phyloP scores from a whole-genome alignment of 169 alveolate species.

The Sarcocystis neurona region DNA sequence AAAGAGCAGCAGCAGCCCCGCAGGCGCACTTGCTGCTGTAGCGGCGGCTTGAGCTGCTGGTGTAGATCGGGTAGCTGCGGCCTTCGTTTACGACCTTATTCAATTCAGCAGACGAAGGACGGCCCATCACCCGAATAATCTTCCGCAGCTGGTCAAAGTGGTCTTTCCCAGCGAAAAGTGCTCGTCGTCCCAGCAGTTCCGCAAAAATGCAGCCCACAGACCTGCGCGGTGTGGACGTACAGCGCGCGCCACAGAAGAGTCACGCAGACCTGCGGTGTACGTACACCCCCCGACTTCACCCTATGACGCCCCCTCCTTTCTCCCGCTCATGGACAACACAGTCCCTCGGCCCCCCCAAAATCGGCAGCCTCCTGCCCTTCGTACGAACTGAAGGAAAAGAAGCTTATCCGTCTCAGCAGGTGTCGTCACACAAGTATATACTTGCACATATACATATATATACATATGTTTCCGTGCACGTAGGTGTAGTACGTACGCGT shows the following conservation, averaged over 20 bases:
- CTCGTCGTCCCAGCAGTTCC: constrained; percentile 87
- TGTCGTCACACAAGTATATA: background rate
- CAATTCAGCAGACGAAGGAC: constrained; percentile 86
- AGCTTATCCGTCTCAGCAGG: background rate
- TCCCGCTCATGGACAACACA: background rate
- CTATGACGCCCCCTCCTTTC: background rate
- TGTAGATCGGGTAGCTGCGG: background rate
- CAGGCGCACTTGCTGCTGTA: no score
- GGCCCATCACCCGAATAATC: constrained; percentile 82
- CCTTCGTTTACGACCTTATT: constrained; percentile 62
- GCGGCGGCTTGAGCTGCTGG: constrained; percentile 2
- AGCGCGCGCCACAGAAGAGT: no score
- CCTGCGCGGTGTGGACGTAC: no score
- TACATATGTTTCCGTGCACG: no score
- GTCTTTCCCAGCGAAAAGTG: constrained; percentile 92
- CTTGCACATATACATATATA: no score
- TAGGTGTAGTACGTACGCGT: no score
- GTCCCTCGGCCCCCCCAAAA: no score
- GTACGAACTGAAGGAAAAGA: no score
- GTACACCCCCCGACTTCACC: background rate
- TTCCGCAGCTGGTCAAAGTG: constrained; percentile 89
- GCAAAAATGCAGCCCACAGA: constrained; percentile 93
- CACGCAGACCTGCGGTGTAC: background rate
- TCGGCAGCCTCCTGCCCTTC: no score
- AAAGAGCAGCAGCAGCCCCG: no score